Conservation (phyloP, 768 basidiomycete genomes). For the Kwoniella heveanensis region DNA sequence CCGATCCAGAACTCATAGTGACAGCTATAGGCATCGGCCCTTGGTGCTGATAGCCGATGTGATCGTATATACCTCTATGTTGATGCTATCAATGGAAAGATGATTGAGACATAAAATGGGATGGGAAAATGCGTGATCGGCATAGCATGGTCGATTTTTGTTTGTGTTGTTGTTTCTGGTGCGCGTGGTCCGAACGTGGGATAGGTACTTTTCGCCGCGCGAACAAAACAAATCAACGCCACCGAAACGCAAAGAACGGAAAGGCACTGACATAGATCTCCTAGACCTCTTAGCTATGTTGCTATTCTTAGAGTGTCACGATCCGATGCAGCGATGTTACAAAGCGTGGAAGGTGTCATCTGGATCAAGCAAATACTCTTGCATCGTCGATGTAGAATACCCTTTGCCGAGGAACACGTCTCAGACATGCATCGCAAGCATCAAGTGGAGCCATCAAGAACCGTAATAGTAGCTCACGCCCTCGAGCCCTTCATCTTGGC, state of each 20-base stretch:
- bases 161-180: slow-evolving; percentile 8
- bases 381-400: no score
- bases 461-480: slow-evolving; percentile 20
- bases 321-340: no score
- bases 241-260: no score
- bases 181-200: slow-evolving; percentile 3
- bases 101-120: no score
- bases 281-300: no score
- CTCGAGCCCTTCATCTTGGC: slow-evolving; percentile 55
- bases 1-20: slow-evolving; percentile 10
- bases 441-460: background rate
- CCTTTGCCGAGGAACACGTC: background rate
- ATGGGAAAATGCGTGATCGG: background rate
- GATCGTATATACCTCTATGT: background rate
- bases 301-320: no score
- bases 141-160: background rate
- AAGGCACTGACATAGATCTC: no score
- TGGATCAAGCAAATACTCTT: no score
- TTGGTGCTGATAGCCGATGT: background rate
- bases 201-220: no score
- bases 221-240: background rate
- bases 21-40: slow-evolving; percentile 18
- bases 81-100: background rate
- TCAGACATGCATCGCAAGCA: background rate
- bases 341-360: no score